Conservation (phyloP, 176 grass and related monocot genomes). For the Canna indica region DNA sequence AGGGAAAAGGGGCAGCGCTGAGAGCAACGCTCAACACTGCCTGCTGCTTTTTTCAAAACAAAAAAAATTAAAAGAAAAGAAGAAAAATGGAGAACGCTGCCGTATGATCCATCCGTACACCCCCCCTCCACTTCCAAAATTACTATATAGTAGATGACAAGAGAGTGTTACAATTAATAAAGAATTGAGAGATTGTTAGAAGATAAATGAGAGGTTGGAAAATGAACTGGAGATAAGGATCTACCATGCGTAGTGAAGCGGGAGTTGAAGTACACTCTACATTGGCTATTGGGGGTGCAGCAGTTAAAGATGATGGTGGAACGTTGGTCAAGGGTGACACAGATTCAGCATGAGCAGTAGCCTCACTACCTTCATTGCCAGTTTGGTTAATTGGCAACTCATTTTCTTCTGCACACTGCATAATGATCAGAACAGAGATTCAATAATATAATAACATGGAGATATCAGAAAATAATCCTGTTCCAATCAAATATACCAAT, state of each 20-base stretch:
- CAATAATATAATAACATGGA: background rate
- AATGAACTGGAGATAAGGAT: slow-evolving; percentile 18
- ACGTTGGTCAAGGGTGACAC: slow-evolving; percentile 32
- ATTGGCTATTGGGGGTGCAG: slow-evolving; percentile 38
- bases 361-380: slow-evolving; percentile 38
- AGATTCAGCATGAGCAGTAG: slow-evolving; percentile 24
- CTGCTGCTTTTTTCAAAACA: no score
- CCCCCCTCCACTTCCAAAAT: no score
- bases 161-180: background rate
- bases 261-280: slow-evolving; percentile 53
- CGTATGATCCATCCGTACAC: no score
- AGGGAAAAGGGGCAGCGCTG: no score
- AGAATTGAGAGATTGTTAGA: no score
- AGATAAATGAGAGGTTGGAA: background rate
- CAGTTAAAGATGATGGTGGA: slow-evolving; percentile 32
- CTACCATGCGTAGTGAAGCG: slow-evolving; percentile 76
- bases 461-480: background rate
- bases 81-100: no score
- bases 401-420: slow-evolving; percentile 48
- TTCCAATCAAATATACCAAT: background rate
- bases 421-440: background rate
- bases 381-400: slow-evolving; percentile 28
- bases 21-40: no score
- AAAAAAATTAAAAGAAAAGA: no score
- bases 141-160: no score